Conservation (phyloP, 75 land plant species). For the Selaginella tamariscina region DNA sequence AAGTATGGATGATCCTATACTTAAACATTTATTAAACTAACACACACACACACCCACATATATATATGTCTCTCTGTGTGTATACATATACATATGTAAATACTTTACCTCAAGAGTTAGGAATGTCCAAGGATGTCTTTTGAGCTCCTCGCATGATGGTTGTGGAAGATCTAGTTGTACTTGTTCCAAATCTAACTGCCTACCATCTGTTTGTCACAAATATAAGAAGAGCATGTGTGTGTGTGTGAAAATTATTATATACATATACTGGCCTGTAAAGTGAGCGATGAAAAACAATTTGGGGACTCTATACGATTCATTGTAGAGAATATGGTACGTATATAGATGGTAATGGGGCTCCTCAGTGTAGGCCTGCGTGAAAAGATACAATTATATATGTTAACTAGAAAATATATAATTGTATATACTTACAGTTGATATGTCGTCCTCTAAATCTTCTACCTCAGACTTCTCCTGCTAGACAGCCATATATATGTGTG, state of each 20-base stretch:
- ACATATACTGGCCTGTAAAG: constrained; percentile 26
- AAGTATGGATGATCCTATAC: constrained; percentile 81
- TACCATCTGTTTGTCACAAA: constrained; percentile 35
- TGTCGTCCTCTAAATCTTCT: neutral
- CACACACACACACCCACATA: too few relatives aligned
- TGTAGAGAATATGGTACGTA: constrained; percentile 70
- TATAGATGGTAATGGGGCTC: constrained; percentile 32
- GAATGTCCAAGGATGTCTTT: constrained; percentile 52
- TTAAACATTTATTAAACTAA: too few relatives aligned
- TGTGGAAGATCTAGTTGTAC: constrained; percentile 41
- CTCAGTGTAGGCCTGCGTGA: constrained; percentile 27
- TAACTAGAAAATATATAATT: neutral
- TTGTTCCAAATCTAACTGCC: constrained; percentile 30
- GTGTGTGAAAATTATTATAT: neutral
- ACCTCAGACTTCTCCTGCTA: neutral
- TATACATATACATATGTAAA: too few relatives aligned
- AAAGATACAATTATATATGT: neutral
- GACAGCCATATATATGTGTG: too few relatives aligned
- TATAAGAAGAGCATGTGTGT: neutral
- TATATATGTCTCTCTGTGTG: too few relatives aligned
- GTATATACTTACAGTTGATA: constrained; percentile 4
- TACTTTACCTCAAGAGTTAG: constrained; percentile 53
- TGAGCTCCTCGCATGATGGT: constrained; percentile 22
- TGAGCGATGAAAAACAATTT: constrained; percentile 52
- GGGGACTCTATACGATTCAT: constrained; percentile 58